Conservation (phyloP, 257 asterid species). For the Euphrasia confusa region DNA sequence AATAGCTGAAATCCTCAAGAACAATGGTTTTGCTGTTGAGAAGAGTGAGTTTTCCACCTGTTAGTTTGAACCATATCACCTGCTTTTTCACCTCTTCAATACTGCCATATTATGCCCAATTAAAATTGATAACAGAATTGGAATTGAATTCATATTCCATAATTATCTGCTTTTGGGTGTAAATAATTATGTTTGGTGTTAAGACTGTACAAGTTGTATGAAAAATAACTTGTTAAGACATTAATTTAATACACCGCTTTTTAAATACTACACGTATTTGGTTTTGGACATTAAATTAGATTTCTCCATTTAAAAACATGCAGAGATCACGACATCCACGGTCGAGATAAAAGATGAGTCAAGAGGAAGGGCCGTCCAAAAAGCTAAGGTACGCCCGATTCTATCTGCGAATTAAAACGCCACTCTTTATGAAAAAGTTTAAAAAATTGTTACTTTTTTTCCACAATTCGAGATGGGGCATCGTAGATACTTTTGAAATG, state of each 20-base stretch:
- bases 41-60: slow-evolving; percentile 55
- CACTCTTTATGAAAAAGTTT: no score
- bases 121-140: background rate
- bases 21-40: slow-evolving; percentile 82
- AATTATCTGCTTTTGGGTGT: background rate
- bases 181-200: background rate
- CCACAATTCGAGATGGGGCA: background rate
- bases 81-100: background rate
- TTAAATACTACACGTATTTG: background rate
- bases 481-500: background rate
- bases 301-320: slow-evolving; percentile 26
- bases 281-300: slow-evolving; percentile 18
- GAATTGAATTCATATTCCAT: background rate
- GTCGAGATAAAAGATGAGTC: slow-evolving; percentile 82
- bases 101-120: background rate
- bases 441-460: no score
- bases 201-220: background rate
- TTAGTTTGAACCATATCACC: background rate
- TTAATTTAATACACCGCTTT: background rate
- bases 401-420: background rate
- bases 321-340: slow-evolving; percentile 76
- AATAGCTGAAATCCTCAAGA: slow-evolving; percentile 80
- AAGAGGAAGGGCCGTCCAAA: slow-evolving; percentile 70
- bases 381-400: slow-evolving; percentile 56
- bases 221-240: background rate